Percentiles rank a stretch among this genome's conserved stretches.
Conservation (phyloP, 1,139 yeast species). For the Saccharomyces hybrid region DNA sequence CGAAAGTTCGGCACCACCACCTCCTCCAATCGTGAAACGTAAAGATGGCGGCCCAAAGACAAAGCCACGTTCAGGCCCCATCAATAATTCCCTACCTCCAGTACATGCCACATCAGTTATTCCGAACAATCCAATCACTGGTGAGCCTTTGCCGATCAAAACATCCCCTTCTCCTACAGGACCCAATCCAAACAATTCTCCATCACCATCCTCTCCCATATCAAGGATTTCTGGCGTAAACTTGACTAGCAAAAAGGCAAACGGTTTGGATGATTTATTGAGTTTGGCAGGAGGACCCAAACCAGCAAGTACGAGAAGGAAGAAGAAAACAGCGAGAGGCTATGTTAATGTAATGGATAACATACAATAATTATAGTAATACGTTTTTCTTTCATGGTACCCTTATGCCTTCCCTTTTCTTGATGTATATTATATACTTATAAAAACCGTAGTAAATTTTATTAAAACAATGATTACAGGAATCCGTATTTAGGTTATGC, state of each 20-base stretch:
- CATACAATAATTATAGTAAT: slow-evolving; percentile 11
- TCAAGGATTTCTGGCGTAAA: slow-evolving; percentile 7
- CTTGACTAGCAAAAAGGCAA: slow-evolving; percentile 26
- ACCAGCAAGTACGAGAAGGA: slow-evolving; percentile 36
- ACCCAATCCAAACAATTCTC: neutral
- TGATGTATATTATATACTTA: neutral
- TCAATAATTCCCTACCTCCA: neutral
- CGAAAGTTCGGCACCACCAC: slow-evolving; percentile 74
- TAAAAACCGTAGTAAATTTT: neutral
- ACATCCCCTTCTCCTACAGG: neutral
- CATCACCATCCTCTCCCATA: slow-evolving; percentile 8
- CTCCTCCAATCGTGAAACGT: slow-evolving; percentile 48
- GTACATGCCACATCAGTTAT: slow-evolving; percentile 1
- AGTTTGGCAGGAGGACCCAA: slow-evolving; percentile 29
- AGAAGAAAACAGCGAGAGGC: slow-evolving; percentile 56
- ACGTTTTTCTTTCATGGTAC: neutral
- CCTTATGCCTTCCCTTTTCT: neutral
- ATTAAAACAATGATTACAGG: neutral
- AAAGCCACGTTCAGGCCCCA: slow-evolving; percentile 29
- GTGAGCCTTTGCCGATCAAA: neutral
- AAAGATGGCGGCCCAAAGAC: slow-evolving; percentile 31
- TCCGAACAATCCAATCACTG: neutral
- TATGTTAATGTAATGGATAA: slow-evolving; percentile 72
- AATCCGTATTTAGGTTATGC: neutral
- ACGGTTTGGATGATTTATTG: slow-evolving; percentile 64